Evolutionary conservation across 176 grass and related monocot species (phyloP), one percentile per base, ranked within the genome.

Genomic region (Eleusine coracana): DNA sequence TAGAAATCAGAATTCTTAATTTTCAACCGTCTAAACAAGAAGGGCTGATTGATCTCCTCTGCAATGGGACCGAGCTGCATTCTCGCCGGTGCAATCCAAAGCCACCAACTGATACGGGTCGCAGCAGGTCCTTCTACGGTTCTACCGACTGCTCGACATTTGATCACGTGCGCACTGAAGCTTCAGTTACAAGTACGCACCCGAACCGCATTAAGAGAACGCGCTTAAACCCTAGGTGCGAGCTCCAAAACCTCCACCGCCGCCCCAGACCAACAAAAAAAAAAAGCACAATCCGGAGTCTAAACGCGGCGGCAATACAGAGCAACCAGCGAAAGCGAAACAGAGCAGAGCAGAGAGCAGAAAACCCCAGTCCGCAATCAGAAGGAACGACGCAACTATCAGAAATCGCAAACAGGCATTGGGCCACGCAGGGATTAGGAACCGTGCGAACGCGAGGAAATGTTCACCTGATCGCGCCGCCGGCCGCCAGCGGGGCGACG

Each of bases 381-480:
- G 42, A 79, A 18, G 0, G 4, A 34, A 34, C 27, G 56, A 46
- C 38, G 0, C 25, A 28, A 42, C 10, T 61, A 82, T 82, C 80
- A n/a, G 31, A 11, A 27, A 51, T 0, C 20, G 25, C 55, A 7
- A 17, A 42, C 39, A 5, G 9, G 40, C 80, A 82, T 82, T 82
- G 55, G 17, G 45, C 17, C 39, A 25, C 23, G 18, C 15, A 2
- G 10, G 17, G 39, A 63, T 45, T 16, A 34, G 54, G 6, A 73
- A 34, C 16, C 40, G 1, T 5, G 52, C 7, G 69, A 50, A 60
- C 2, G 68, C 25, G 55, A 36, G 40, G 48, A 55, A 55, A 20
- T 20, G 3, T 55, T 82, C 41, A 73, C 80, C 80, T 82, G 80
- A 82, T 82, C 54, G 11, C 25, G 38, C n/a, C 68, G 68, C 15